These are phyloP conservation scores for Ilex asprella DNA, from an alignment of 257 asterid genomes.

Conservation along the genomic window DNA sequence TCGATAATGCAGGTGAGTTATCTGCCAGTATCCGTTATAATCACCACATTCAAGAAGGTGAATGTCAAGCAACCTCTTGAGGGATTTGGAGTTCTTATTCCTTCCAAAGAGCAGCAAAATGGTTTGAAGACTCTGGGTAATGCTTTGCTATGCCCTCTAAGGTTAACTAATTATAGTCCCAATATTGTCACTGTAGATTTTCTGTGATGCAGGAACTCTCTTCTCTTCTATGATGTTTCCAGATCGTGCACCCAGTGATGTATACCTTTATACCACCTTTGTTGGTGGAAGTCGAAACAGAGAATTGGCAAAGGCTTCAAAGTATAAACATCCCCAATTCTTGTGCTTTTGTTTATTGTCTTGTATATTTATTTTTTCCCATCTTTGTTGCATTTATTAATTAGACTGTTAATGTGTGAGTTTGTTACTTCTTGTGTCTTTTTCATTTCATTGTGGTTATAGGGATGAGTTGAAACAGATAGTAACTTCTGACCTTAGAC, in stretches of 20 bases:
- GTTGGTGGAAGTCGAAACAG: slow-evolving; percentile 84
- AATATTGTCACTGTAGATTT: slow-evolving; percentile 12
- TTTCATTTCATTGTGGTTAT: slow-evolving; percentile 10
- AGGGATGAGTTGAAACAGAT: slow-evolving; percentile 73
- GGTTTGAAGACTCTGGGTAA: slow-evolving; percentile 81
- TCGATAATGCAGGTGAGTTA: slow-evolving; percentile 49
- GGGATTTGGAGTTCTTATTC: slow-evolving; percentile 95
- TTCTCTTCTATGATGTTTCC: slow-evolving; percentile 96
- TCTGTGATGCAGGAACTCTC: slow-evolving; percentile 60
- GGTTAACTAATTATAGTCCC: slow-evolving; percentile 14
- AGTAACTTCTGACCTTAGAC: slow-evolving; percentile 74
- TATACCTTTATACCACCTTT: slow-evolving; percentile 80
- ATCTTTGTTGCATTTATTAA: neutral
- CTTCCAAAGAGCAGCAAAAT: slow-evolving; percentile 78
- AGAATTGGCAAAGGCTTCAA: slow-evolving; percentile 82
- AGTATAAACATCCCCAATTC: slow-evolving; percentile 26
- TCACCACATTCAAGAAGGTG: slow-evolving; percentile 71
- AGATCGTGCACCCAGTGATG: slow-evolving; percentile 83
- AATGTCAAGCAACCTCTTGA: slow-evolving; percentile 74
- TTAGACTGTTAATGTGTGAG: neutral
- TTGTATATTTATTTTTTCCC: neutral
- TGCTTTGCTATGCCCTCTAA: slow-evolving; percentile 12
- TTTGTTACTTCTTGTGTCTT: neutral
- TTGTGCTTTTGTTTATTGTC: neutral
- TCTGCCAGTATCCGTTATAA: slow-evolving; percentile 72